Evolutionary conservation across 495 filamentous ascomycete species (phyloP).

Genomic region (Podospora comata): DNA sequence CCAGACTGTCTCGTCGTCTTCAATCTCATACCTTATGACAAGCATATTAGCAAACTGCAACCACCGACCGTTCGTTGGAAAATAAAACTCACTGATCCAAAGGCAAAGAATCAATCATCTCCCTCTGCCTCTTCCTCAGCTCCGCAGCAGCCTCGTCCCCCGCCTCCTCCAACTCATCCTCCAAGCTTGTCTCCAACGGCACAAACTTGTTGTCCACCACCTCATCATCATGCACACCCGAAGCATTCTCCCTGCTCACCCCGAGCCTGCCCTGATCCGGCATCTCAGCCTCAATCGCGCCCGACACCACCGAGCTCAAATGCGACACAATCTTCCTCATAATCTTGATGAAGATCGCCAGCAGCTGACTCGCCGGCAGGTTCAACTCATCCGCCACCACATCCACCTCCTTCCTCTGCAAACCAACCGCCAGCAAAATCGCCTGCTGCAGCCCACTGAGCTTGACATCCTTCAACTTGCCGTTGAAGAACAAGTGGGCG

Average conservation of each 20-base stretch:
- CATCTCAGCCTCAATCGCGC: slow-evolving; percentile 66
- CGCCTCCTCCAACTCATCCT: slow-evolving; percentile 84
- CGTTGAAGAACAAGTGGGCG: slow-evolving; percentile 76
- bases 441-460: slow-evolving; percentile 76
- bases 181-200: slow-evolving; percentile 65
- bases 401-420: slow-evolving; percentile 84
- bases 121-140: slow-evolving; percentile 69
- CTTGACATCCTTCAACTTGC: slow-evolving; percentile 63
- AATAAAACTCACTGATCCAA: slow-evolving; percentile 69
- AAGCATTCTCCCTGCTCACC: slow-evolving; percentile 53
- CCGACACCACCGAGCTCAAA: slow-evolving; percentile 72
- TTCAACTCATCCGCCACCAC: slow-evolving; percentile 75
- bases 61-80: no score
- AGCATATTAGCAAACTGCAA: neutral
- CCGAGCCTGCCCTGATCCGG: slow-evolving; percentile 53
- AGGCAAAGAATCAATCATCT: slow-evolving; percentile 83
- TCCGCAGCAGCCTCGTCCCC: slow-evolving; percentile 69
- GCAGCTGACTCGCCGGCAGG: slow-evolving; percentile 70
- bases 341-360: slow-evolving; percentile 97
- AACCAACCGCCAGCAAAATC: slow-evolving; percentile 81
- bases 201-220: slow-evolving; percentile 59
- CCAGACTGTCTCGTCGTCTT: slow-evolving; percentile 69
- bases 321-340: slow-evolving; percentile 77
- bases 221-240: slow-evolving; percentile 57
- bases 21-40: slow-evolving; percentile 70